A percentile compares a stretch with the other conserved stretches of the same genome.
Conservation (phyloP, 768 basidiomycete genomes). For the Leucocoprinus birnbaumii region DNA sequence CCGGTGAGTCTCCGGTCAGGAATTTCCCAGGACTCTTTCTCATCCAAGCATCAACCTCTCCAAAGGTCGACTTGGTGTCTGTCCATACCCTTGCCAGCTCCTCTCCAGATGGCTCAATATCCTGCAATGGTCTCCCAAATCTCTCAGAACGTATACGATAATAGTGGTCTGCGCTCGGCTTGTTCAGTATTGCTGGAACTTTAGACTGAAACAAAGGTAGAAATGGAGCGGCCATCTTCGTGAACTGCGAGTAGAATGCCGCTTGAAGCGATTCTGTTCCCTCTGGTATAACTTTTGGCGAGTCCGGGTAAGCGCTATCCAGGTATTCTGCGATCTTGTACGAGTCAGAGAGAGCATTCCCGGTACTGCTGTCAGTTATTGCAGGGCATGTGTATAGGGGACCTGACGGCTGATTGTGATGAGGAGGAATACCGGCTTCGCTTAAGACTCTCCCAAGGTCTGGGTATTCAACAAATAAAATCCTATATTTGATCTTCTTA, state of each 20-base stretch:
- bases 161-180: conserved; percentile 28
- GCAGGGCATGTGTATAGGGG: conserved; percentile 12
- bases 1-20: not conserved
- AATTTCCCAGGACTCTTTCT: not conserved
- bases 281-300: conserved; percentile 21
- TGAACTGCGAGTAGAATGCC: not conserved
- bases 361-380: conserved; percentile 20
- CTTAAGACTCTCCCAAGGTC: conserved; percentile 30
- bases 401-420: conserved; percentile 17
- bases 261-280: conserved; percentile 6
- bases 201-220: conserved; percentile 7
- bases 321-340: conserved; percentile 45
- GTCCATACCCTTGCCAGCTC: conserved; percentile 34
- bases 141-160: conserved; percentile 27
- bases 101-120: conserved; percentile 28
- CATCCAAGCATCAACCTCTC: conserved; percentile 10
- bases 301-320: conserved; percentile 37
- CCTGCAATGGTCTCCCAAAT: conserved; percentile 35
- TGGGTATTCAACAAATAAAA: conserved; percentile 39
- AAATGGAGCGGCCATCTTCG: conserved; percentile 10
- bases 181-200: conserved; percentile 16
- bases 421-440: conserved; percentile 27
- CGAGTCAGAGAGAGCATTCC: conserved; percentile 33
- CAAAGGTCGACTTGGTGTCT: conserved; percentile 23
- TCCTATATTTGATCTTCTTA: conserved; percentile 22